Evolutionary conservation across 2,329 filamentous ascomycete genomes (phyloP), one percentile per base, ranked within the genome.

Genomic region (Calonectria hongkongensis): DNA sequence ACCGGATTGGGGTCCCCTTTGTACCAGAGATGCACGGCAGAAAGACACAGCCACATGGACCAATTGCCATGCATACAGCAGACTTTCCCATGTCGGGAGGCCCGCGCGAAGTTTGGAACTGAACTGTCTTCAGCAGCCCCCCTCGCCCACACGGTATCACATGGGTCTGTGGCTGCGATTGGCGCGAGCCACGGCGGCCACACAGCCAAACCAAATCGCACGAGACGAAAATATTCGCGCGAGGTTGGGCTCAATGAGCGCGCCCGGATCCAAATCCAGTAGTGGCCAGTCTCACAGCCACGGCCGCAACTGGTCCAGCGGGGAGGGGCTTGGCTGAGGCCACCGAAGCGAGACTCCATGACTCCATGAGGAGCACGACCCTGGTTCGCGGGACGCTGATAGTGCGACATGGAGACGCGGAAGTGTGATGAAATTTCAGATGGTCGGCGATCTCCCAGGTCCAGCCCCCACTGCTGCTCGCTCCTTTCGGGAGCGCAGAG

Each of bases 81-180:
- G 33, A 41, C 54, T 60, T 60, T 60, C 39, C 54, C 54, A 60
- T 60, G 54, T 60, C 15, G 54, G 54, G 54, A 60, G 6, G 54
- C 33, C 18, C 12, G 33, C n/a, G 21, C 54, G n/a, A 28, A 30
- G 54, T 39, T 33, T 60, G 21, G 54, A 60, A 60, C 54, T 33
- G 54, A 60, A 60, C 54, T 33, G 18, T 16, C 21, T 21, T 21
- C 33, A n/a, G 4, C 54, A 58, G 54, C 54, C 54, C 54, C 54
- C n/a, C 16, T 21, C 54, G 15, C 33, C 51, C 8, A 36, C 36
- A 36, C 21, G 30, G 30, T 33, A n/a, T 60, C 54, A 60, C 33
- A 60, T 60, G 54, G 54, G 4, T 21, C 8, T 5, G 48, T 27
- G 54, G 54, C 15, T 27, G 54, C 33, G 7, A 60, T 27, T 41